Conservation (phyloP, 2,329 filamentous ascomycete genomes). For the Mycogone perniciosa region DNA sequence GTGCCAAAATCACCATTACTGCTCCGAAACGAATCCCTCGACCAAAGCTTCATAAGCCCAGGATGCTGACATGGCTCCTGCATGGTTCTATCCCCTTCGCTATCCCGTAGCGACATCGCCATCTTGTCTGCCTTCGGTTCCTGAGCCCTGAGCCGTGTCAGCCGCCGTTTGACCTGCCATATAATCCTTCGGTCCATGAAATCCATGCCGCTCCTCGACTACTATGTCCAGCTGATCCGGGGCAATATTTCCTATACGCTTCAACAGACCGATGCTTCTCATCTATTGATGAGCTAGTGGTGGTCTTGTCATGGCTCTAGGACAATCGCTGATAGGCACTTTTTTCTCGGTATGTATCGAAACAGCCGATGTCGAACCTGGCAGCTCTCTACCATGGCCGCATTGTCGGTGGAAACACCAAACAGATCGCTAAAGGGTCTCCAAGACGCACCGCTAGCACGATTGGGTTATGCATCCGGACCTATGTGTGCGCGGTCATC, state of each 20-base stretch:
- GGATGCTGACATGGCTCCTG: too few species aligned
- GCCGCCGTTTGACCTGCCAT: conserved; percentile 37
- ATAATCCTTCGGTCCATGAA: conserved; percentile 37
- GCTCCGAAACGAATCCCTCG: too few species aligned
- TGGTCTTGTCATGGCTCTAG: conserved; percentile 16
- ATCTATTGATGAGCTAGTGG: conserved; percentile 21
- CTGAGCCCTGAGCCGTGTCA: conserved; percentile 17
- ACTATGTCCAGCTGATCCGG: conserved; percentile 26
- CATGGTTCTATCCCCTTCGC: too few species aligned
- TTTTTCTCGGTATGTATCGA: conserved; percentile 2
- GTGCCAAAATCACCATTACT: too few species aligned
- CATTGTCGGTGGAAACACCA: conserved; percentile 31
- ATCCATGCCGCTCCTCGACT: conserved; percentile 43
- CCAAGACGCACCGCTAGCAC: neutral
- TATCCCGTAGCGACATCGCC: neutral
- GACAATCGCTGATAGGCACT: conserved; percentile 1
- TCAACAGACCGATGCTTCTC: conserved; percentile 20
- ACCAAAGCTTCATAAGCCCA: too few species aligned
- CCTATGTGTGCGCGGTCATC: too few species aligned
- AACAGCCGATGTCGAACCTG: conserved; percentile 22
- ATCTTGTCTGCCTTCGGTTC: neutral
- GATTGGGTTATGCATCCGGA: neutral
- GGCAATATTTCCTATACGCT: neutral
- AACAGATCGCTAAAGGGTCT: conserved; percentile 40
- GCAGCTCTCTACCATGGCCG: conserved; percentile 29